Percentiles rank a stretch among this genome's conserved stretches.
These are phyloP conservation scores for Xylaria grammica DNA, from an alignment of 495 filamentous ascomycete genomes.

Conservation along the genomic window DNA sequence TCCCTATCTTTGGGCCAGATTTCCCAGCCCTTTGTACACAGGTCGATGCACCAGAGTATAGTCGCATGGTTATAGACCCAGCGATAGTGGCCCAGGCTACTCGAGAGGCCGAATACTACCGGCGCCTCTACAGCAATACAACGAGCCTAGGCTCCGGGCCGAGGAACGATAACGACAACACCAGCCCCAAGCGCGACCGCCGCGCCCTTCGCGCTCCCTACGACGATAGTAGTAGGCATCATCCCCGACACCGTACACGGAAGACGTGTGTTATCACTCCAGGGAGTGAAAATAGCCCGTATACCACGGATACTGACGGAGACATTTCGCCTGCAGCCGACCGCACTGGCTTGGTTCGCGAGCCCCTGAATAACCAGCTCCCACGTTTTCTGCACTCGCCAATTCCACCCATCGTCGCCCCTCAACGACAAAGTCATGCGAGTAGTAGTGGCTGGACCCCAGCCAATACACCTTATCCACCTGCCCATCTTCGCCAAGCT, in stretches of 20 bases:
- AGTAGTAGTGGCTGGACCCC: constrained; percentile 31
- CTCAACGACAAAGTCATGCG: constrained; percentile 21
- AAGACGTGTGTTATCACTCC: constrained; percentile 23
- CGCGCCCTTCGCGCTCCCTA: constrained; percentile 25
- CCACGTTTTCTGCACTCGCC: constrained; percentile 11
- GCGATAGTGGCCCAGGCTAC: constrained; percentile 62
- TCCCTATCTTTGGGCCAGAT: constrained; percentile 82
- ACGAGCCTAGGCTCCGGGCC: constrained; percentile 12
- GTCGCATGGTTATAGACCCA: constrained; percentile 70
- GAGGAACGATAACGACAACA: constrained; percentile 1
- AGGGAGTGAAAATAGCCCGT: constrained; percentile 36
- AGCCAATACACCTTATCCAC: constrained; percentile 27
- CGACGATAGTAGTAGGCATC: constrained; percentile 28
- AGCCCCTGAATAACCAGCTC: constrained; percentile 17
- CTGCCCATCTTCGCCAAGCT: constrained; percentile 18
- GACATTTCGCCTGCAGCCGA: constrained; percentile 39
- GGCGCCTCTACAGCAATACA: constrained; percentile 36
- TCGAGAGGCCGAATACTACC: constrained; percentile 57
- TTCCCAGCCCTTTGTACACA: constrained; percentile 77
- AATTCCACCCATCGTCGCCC: background rate
- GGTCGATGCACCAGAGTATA: constrained; percentile 60
- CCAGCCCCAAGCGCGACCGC: constrained; percentile 28
- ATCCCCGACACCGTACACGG: constrained; percentile 33
- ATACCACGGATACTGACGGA: constrained; percentile 43
- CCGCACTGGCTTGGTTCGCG: constrained; percentile 29